Evolutionary conservation across 371 early-diverging fungal genomes (phyloP), one percentile per base, ranked within the genome.

Genomic region (Apophysomyces sp.): DNA sequence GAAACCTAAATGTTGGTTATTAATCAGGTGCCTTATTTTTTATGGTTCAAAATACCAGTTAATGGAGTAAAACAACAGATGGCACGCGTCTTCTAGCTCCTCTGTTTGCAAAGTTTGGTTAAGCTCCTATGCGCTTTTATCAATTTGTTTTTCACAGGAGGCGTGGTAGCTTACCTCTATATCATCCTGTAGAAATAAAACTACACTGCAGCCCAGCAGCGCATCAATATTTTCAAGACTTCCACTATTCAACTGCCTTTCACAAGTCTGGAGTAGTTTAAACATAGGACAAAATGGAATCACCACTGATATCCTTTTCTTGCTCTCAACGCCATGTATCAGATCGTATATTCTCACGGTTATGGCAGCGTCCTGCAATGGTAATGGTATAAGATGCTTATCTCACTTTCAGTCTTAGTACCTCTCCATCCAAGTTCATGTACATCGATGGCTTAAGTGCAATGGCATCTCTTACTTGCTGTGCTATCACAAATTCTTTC

Each of bases 231-330:
- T 87, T 15, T 79, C 82, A 12, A 92, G 70, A 15, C 80, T 80
- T 11, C 83, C 83, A 7, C 78, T 67, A 55, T 81, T 81, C 11
- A 78, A 57, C 0, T 77, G 69, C 57, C 88, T 88, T 51, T 89
- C 89, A 54, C 90, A 88, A 1, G 80, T 85, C 65, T 92, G 92
- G 27, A 91, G 65, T n/a, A 93, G 68, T 34, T 87, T 87, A 61
- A 93, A 84, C 21, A 90, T 65, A 0, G 93, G 79, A 56, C 89
- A 91, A 32, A 92, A 75, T 6, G 86, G 82, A 0, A 82, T 71
- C 0, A 87, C 61, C 7, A 71, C 66, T 52, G 74, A 74, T 2
- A 74, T 61, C 64, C 77, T 60, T 28, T 69, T 56, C 58, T 66
- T 40, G 30, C 74, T 71, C 55, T 72, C 63, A 2, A 61, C 55